Percentiles rank a stretch among this genome's conserved stretches.
Evolutionary conservation across 495 filamentous ascomycete species (phyloP).

Genomic region (Thermochaetoides thermophila): DNA sequence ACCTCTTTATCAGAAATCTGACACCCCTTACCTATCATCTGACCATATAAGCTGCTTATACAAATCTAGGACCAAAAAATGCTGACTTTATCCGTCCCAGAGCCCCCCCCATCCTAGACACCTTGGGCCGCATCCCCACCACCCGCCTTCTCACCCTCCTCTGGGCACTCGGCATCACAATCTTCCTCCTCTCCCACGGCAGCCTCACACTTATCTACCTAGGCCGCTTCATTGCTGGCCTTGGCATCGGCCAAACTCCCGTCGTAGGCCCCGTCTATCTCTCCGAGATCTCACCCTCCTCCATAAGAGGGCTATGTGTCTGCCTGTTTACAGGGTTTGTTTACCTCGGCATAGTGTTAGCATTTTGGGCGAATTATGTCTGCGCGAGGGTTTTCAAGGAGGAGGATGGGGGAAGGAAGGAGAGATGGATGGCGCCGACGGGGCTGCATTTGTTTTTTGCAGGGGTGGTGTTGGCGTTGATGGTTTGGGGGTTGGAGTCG

Average conservation of each 20-base stretch:
- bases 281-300: slow-evolving; percentile 46
- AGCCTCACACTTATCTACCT: slow-evolving; percentile 38
- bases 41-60: too few species aligned
- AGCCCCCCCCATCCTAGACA: slow-evolving; percentile 53
- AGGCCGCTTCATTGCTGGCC: slow-evolving; percentile 51
- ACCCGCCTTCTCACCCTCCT: slow-evolving; percentile 49
- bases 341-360: slow-evolving; percentile 47
- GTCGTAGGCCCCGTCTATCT: slow-evolving; percentile 49
- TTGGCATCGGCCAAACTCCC: slow-evolving; percentile 53
- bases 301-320: slow-evolving; percentile 51
- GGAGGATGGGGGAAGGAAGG: slow-evolving; percentile 42
- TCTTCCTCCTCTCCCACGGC: slow-evolving; percentile 42
- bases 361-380: slow-evolving; percentile 43
- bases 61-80: too few species aligned
- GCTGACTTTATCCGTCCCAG: slow-evolving; percentile 7
- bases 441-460: slow-evolving; percentile 62
- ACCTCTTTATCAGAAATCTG: background rate
- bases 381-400: slow-evolving; percentile 44
- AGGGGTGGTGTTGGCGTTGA: slow-evolving; percentile 46
- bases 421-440: slow-evolving; percentile 51
- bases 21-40: background rate
- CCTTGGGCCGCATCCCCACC: slow-evolving; percentile 54
- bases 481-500: slow-evolving; percentile 49
- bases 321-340: slow-evolving; percentile 53
- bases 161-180: slow-evolving; percentile 53